Evolutionary conservation across 345 rosid genomes (phyloP), one percentile per base, ranked within the genome.

Genomic region (Microcos paniculata): DNA sequence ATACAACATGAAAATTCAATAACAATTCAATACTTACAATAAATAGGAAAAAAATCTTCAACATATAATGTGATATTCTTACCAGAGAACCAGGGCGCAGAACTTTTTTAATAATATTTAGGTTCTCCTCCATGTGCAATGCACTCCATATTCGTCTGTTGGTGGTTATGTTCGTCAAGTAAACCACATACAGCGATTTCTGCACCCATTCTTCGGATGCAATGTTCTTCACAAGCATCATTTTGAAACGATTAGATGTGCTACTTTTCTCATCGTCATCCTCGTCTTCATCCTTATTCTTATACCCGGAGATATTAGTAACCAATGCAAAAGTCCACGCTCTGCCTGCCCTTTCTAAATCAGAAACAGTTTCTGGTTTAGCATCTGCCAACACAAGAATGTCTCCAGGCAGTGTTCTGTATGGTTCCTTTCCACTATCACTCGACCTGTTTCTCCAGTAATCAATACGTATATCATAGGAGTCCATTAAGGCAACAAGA

Each of bases 381-480:
- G 49, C 77, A 53, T 81, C 73, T 4, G 87, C 59, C 31, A 89
- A 35, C 23, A 85, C 12, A 16, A 87, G 45, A 21, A 87, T 42
- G 55, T 86, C 90, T 18, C 85, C 85, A 5, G 84, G 87, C 77
- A 78, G 52, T 23, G 86, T 83, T 67, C 67, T 83, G 74, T 83
- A 89, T 26, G 84, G 77, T 67, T 78, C 83, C 35, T 64, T 79
- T 19, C 72, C 81, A 42, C 23, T 35, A 28, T n/a, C 70, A 42
- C 31, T 77, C n/a, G 10, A 57, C 62, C 78, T 77, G 64, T 78
- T 89, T 62, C 49, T 81, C 90, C 92, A 87, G 26, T 30, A 19
- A 62, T 83, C 82, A 16, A 81, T 80, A 28, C 7, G 46, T 63
- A 82, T 64, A 63, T 78, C 69, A 35, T 35, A 35, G 38, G 2